phyloP scores from a whole-genome alignment of 768 basidiomycete species.

The Xanthoconium purpureum region DNA sequence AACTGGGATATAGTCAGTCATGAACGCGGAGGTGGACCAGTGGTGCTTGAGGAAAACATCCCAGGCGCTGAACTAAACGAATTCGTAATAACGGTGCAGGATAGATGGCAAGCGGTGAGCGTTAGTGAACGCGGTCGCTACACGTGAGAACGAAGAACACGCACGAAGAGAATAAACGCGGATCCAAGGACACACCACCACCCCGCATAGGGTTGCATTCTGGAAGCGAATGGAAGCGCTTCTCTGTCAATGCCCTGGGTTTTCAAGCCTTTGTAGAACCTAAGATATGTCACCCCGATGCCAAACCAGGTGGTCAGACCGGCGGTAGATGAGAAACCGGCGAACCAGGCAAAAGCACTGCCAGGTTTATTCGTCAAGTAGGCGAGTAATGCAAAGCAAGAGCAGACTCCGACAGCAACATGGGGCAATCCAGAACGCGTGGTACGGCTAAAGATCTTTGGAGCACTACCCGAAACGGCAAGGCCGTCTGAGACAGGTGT shows the following conservation, averaged over 20 bases:
- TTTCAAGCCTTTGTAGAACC: slow-evolving; percentile 46
- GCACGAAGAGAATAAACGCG: slow-evolving; percentile 36
- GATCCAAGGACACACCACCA: slow-evolving; percentile 35
- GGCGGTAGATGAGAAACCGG: slow-evolving; percentile 34
- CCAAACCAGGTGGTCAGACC: slow-evolving; percentile 46
- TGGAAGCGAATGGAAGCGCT: slow-evolving; percentile 44
- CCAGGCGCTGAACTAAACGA: slow-evolving; percentile 37
- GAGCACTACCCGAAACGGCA: slow-evolving; percentile 52
- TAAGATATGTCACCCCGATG: slow-evolving; percentile 44
- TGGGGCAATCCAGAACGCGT: slow-evolving; percentile 43
- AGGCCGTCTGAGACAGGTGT: slow-evolving; percentile 45
- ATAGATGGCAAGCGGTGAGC: no score
- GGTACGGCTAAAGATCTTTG: slow-evolving; percentile 46
- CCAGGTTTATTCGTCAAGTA: slow-evolving; percentile 41
- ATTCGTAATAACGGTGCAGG: neutral
- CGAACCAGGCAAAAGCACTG: slow-evolving; percentile 42
- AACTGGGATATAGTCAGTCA: slow-evolving; percentile 43
- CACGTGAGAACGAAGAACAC: neutral
- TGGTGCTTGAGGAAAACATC: slow-evolving; percentile 35
- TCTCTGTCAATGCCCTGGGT: slow-evolving; percentile 47
- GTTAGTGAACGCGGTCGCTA: no score
- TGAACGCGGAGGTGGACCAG: slow-evolving; percentile 38
- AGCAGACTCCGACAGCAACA: slow-evolving; percentile 33
- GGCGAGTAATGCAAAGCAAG: slow-evolving; percentile 36
- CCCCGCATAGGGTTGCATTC: slow-evolving; percentile 41